A percentile compares a stretch with the other conserved stretches of the same genome.
phyloP scores from a whole-genome alignment of 225 moss, liverwort and hornwort species.

The Rhytidiadelphus loreus region DNA sequence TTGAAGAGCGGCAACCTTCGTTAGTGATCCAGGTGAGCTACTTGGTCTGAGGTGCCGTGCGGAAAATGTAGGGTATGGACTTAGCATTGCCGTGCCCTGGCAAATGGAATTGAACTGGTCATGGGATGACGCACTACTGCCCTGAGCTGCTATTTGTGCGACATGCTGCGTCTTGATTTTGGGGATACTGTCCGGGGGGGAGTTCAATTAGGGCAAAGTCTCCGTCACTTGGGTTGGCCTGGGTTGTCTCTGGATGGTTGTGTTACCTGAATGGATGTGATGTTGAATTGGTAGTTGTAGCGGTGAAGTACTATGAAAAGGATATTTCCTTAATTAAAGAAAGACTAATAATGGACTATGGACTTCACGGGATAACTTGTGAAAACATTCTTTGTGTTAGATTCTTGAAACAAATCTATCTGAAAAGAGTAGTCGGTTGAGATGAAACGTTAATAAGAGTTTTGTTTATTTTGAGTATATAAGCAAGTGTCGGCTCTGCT shows the following conservation, averaged over 20 bases:
- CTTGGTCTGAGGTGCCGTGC: background rate
- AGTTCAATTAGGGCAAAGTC: background rate
- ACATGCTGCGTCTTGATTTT: background rate
- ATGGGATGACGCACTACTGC: background rate
- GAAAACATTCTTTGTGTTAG: background rate
- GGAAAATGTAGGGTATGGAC: background rate
- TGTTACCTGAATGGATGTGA: background rate
- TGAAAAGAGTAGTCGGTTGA: background rate
- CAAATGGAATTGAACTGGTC: background rate
- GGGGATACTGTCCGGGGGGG: background rate
- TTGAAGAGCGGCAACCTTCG: slow-evolving; percentile 55
- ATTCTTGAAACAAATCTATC: background rate
- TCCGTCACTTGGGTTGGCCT: background rate
- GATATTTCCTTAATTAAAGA: background rate
- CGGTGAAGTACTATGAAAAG: background rate
- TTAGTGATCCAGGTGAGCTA: slow-evolving; percentile 40
- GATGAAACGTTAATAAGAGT: background rate
- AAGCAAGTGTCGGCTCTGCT: background rate
- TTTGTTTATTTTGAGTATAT: background rate
- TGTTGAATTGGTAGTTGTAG: slow-evolving; percentile 40
- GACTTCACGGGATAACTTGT: background rate
- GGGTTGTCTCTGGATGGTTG: background rate
- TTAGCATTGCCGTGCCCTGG: background rate
- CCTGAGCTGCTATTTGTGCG: background rate
- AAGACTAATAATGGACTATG: background rate